Base-by-base conservation (phyloP, 257 asterid genomes). In the Haberlea rhodopensis region DNA sequence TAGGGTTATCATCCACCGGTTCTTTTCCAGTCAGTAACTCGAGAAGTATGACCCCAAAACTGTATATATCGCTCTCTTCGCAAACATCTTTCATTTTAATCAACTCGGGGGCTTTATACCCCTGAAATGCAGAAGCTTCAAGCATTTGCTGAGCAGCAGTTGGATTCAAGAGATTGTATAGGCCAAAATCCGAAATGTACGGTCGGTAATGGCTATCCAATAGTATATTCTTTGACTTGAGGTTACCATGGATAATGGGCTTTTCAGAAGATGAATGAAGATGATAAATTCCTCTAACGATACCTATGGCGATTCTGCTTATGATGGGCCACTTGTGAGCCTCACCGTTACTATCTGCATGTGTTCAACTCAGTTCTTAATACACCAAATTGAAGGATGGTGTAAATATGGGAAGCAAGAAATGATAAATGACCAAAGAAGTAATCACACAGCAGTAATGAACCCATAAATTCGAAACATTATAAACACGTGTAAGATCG, bases 241-340 rank as follows among this genome's bases (percentile, higher is more conserved):
- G n/a, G n/a, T n/a, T n/a, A n/a, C n/a, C n/a, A n/a, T 88, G 98
- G 75, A 89, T 71, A 55, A 86, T 59, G 26, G 95, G 98, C 66
- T 77, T 80, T 25, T 73, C 81, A 27, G 73, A 66, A 8, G 68
- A 68, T 8, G 78, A 67, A 26, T 91, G 98, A 65, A 91, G 98
- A 76, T 81, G 74, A 67, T 79, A 79, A 34, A 91, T 25, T 21
- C 84, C 94, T 75, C 78, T 73, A 23, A 87, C 88, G 37, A 88
- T 86, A 26, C 94, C 94, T 0, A 76, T 62, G 9, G 96, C 83
- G 70, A 91, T 81, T 66, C 65, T 80, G 75, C 85, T 73, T 67
- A 91, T 81, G 67, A 73, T 73, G 8, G 79, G 71, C 98, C 98
- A 91, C 70, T 78, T 86, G 61, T 75, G 85, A 66, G 78, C 82